Evolutionary conservation across 164 flowering plant species (phyloP), one percentile per base, ranked within the genome.

Genomic region (Berberis vulgaris): DNA sequence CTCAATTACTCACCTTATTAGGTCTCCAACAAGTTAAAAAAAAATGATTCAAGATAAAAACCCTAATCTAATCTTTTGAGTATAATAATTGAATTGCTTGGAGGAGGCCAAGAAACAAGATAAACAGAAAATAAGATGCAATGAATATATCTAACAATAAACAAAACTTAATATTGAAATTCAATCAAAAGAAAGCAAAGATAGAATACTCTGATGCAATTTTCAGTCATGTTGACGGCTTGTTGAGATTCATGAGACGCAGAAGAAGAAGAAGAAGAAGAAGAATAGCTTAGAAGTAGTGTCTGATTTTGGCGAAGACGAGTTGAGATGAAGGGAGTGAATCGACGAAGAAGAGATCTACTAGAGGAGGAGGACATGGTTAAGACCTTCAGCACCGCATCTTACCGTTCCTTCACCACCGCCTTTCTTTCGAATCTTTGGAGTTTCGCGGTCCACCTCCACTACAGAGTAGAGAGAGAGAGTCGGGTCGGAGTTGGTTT

Each of bases 201-300:
- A 8, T 45, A 63, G 44, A 59, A 45, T 65, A 73, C 76, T 45
- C 69, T 64, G 59, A 69, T 66, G 69, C 76, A 73, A 65, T 65
- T 69, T n/a, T 73, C 76, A 4, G 72, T 73, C 71, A 73, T 69
- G 44, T 69, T 64, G 3, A 73, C 49, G 11, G 60, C 54, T 26
- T 7, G 13, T 10, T 7, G 4, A 6, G n/a, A 12, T 47, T 73
- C 72, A 42, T 55, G 65, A 61, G 46, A 3, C 4, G 52, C 41
- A 11, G 62, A 57, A 0, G 72, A 46, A 54, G 73, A 50, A 41
- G 10, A 7, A 53, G 72, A 59, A 4, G 67, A 53, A 52, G 13
- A 52, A 7, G 54, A 52, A 10, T 10, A 6, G 4, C 13, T 1
- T 9, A 38, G 45, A 1, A 72, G 67, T 54, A 63, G 57, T 42